Conservation (phyloP, 2,329 filamentous ascomycete genomes). For the Onygenales sp. region DNA sequence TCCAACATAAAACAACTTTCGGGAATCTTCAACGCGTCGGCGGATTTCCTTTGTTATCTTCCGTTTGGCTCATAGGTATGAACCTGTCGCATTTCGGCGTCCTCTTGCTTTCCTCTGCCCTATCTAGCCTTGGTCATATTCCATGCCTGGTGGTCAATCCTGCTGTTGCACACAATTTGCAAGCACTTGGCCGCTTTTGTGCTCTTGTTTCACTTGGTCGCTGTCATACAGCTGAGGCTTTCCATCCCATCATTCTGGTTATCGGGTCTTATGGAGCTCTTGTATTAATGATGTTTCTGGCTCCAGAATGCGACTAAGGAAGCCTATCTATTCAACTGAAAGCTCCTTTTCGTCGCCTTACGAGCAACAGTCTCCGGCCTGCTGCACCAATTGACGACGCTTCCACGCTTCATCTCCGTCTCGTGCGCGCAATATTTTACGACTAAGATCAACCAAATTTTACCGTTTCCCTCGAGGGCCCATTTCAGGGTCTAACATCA, state of each 20-base stretch:
- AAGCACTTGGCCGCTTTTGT: not conserved
- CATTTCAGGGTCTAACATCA: too few relatives aligned
- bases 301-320: not conserved
- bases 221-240: not conserved
- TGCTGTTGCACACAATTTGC: not conserved
- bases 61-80: not conserved
- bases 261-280: slow-evolving; percentile 14
- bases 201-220: slow-evolving; percentile 1
- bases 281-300: slow-evolving; percentile 6
- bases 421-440: too few relatives aligned
- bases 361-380: not conserved
- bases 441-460: not conserved
- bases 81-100: not conserved
- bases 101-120: not conserved
- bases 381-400: not conserved
- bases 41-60: not conserved
- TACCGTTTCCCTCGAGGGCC: not conserved
- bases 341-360: not conserved
- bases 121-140: not conserved
- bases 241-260: not conserved
- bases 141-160: too few relatives aligned
- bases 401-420: not conserved
- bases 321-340: not conserved
- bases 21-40: not conserved
- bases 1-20: too few relatives aligned